Base-by-base conservation (phyloP, 495 filamentous ascomycete genomes). In the Talaromyces adpressus region DNA sequence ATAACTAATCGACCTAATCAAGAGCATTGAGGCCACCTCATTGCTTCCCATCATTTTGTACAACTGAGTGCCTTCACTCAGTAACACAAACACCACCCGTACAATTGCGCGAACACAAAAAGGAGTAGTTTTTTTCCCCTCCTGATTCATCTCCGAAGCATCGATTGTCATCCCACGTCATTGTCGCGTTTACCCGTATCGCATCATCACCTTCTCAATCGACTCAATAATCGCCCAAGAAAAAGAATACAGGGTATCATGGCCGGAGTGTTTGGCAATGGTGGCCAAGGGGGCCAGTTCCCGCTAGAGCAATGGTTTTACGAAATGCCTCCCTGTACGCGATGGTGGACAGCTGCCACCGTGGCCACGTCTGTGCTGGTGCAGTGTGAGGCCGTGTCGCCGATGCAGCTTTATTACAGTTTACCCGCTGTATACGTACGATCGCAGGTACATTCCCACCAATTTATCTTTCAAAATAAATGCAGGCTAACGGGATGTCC, bases 301-400 rank as follows among this genome's bases (percentile, higher is more conserved):
- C 93, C 92, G 25, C 83, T 97, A 7, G 93, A 97, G 75, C 89
- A 92, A 70, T 97, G 94, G 93, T 97, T 96, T 77, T 96, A 88
- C 76, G 93, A 98, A 75, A 96, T 97, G 89, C 94, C 95, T 2
- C 86, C 93, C 23, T 94, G 93, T 70, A 98, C 95, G 27, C 79
- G 94, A 56, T 93, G 89, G 85, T 98, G 94, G 94, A 98, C 95
- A 14, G 92, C 90, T 5, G 92, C 92, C 45, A 95, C 92, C 0
- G 87, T 98, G 16, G 80, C 88, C 54, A 93, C 88, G n/a, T 93
- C 91, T 68, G 87, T 92, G 4, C 80, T 98, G 59, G 91, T 97
- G 4, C 95, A 98, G 72, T 97, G 93, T 75, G 83, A 93, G 69
- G 86, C 97, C 70, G 76, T 98, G 64, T 91, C 87, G 2, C 91